These are phyloP conservation scores for Podospora pseudoanserina DNA, from an alignment of 495 filamentous ascomycete species.

Conservation along the genomic window DNA sequence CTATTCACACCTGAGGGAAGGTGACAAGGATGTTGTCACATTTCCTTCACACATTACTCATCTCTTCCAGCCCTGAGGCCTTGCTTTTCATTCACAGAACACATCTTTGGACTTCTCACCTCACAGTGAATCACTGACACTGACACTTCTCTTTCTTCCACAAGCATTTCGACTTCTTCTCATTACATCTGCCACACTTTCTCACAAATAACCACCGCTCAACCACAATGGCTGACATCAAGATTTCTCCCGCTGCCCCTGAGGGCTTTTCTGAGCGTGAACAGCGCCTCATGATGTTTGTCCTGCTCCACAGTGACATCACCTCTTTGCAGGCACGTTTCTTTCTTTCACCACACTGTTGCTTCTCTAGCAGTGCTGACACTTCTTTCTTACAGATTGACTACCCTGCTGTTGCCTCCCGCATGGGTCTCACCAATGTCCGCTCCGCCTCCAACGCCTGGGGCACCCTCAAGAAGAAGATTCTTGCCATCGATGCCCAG, in stretches of 20 bases:
- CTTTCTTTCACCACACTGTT: not conserved
- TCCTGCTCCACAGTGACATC: not conserved
- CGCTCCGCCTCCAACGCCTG: conserved; percentile 87
- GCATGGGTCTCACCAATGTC: conserved; percentile 2
- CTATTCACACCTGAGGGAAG: too few species aligned
- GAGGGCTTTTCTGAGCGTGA: not conserved
- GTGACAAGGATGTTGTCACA: too few species aligned
- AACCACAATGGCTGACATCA: not conserved
- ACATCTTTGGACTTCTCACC: too few species aligned
- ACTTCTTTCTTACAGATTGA: not conserved
- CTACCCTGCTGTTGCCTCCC: not conserved
- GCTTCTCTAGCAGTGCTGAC: not conserved
- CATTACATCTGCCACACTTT: too few species aligned
- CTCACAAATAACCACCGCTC: not conserved
- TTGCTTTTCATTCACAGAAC: too few species aligned
- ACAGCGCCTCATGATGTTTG: not conserved
- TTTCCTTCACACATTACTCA: too few species aligned
- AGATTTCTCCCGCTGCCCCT: not conserved
- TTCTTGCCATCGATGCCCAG: conserved; percentile 38
- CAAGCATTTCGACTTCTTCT: too few species aligned
- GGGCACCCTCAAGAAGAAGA: conserved; percentile 97
- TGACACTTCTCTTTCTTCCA: too few species aligned
- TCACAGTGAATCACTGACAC: too few species aligned
- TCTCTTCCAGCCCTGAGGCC: too few species aligned
- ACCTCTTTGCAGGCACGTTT: not conserved